These are phyloP conservation scores for Cetraspora pellucida DNA, from an alignment of 192 early-diverging fungal genomes.

Conservation along the genomic window DNA sequence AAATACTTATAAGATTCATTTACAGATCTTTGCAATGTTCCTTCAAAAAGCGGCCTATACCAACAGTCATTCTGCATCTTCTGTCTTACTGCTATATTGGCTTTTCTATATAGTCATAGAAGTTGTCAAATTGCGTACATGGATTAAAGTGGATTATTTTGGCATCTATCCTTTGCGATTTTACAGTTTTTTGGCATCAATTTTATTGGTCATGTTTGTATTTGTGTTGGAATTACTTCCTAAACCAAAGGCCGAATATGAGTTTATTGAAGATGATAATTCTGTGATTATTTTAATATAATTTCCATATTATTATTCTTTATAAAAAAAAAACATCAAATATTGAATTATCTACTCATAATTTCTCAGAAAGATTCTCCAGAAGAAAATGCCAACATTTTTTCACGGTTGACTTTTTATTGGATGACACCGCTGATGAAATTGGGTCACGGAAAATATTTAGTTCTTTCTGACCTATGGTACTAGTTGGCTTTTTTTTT, in stretches of 20 bases:
- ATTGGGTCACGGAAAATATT: slow-evolving; percentile 72
- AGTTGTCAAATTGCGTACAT: slow-evolving; percentile 49
- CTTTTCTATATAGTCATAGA: slow-evolving; percentile 44
- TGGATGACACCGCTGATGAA: slow-evolving; percentile 92
- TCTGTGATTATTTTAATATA: not conserved
- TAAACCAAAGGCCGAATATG: slow-evolving; percentile 16
- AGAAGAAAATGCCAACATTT: slow-evolving; percentile 82
- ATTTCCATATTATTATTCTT: not conserved
- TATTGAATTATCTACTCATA: not conserved
- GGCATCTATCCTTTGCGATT: not conserved
- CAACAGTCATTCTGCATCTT: slow-evolving; percentile 48
- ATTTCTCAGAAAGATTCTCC: slow-evolving; percentile 53
- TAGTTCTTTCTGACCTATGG: slow-evolving; percentile 76
- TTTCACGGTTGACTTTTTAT: slow-evolving; percentile 78
- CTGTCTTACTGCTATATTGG: slow-evolving; percentile 65
- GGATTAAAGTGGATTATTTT: slow-evolving; percentile 4
- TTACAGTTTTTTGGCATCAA: not conserved
- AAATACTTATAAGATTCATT: not conserved
- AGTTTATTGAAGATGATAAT: slow-evolving; percentile 13
- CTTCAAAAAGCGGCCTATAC: slow-evolving; percentile 42
- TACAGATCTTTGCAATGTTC: slow-evolving; percentile 28
- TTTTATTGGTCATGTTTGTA: slow-evolving; percentile 30
- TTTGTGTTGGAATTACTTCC: slow-evolving; percentile 25
- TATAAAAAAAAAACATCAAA: not conserved
- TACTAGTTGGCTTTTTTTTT: slow-evolving; percentile 22